Conservation (phyloP, 2,329 filamentous ascomycete genomes). For the Mycocentrospora acerina region DNA sequence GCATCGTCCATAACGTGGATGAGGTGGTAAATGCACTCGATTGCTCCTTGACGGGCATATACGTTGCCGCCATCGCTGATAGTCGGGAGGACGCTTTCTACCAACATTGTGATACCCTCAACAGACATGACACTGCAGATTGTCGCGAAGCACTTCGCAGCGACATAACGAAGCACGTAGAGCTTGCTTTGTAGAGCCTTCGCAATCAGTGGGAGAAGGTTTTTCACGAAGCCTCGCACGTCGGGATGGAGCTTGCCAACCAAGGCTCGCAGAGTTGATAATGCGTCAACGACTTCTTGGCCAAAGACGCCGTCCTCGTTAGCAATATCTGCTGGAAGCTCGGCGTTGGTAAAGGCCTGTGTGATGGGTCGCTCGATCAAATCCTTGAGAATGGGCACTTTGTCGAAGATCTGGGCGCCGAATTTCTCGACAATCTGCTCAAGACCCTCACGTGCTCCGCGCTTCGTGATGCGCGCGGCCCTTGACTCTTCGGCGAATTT, state of each 20-base stretch:
- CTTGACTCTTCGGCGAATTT: conserved; percentile 89
- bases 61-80: conserved; percentile 90
- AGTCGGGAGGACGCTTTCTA: conserved; percentile 87
- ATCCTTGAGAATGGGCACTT: conserved; percentile 75
- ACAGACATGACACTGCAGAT: conserved; percentile 96
- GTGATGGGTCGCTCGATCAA: conserved; percentile 82
- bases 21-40: conserved; percentile 93
- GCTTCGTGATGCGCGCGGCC: conserved; percentile 83
- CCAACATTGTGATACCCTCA: conserved; percentile 91
- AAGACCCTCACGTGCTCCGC: conserved; percentile 90
- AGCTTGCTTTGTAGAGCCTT: conserved; percentile 84
- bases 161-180: conserved; percentile 93
- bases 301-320: conserved; percentile 75
- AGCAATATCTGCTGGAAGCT: conserved; percentile 69
- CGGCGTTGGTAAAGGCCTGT: conserved; percentile 68
- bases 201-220: conserved; percentile 80
- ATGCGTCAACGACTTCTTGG: conserved; percentile 88
- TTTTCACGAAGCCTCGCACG: conserved; percentile 77
- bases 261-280: conserved; percentile 89
- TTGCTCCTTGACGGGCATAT: conserved; percentile 86
- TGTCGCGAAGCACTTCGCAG: conserved; percentile 95
- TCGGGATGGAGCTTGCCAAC: conserved; percentile 81
- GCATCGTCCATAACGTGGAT: conserved; percentile 98
- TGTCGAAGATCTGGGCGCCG: conserved; percentile 73
- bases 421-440: conserved; percentile 84